These are phyloP conservation scores for Irineochytrium annulatum DNA, from an alignment of 192 early-diverging fungal species.

Conservation along the genomic window DNA sequence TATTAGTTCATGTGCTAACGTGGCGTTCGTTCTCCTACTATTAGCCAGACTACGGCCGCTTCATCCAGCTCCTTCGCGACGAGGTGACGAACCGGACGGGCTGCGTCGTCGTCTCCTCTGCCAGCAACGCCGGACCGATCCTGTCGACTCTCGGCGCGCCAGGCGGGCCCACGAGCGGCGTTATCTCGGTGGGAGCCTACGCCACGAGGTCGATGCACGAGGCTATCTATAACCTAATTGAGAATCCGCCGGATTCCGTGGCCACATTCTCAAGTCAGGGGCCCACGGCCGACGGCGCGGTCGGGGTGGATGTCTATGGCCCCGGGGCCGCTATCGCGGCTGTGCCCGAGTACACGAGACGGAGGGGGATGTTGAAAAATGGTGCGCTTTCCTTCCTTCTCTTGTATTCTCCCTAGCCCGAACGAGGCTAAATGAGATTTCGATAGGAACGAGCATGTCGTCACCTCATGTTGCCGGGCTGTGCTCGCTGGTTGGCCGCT, in stretches of 20 bases:
- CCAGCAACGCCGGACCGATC: conserved; percentile 91
- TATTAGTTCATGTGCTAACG: too few species aligned
- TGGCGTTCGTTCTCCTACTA: too few species aligned
- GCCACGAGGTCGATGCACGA: conserved; percentile 79
- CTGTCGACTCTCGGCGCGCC: conserved; percentile 82
- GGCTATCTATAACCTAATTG: conserved; percentile 80
- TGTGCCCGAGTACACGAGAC: conserved; percentile 75
- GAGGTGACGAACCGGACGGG: conserved; percentile 81
- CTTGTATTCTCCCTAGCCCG: not conserved
- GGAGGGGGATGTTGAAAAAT: conserved; percentile 74
- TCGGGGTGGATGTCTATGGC: conserved; percentile 61
- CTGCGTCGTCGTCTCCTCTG: conserved; percentile 81
- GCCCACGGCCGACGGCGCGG: conserved; percentile 78
- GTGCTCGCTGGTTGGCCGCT: conserved; percentile 57
- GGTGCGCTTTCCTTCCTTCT: too few species aligned
- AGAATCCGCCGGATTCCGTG: conserved; percentile 69
- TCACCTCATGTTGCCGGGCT: conserved; percentile 90
- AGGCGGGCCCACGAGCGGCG: conserved; percentile 63
- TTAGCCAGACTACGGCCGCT: conserved; percentile 70
- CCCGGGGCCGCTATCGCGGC: conserved; percentile 92
- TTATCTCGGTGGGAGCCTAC: conserved; percentile 93
- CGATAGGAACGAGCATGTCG: conserved; percentile 94
- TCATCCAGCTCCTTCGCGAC: conserved; percentile 71
- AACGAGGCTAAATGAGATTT: too few species aligned
- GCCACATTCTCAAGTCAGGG: conserved; percentile 91